Percentiles rank a stretch among this genome's conserved stretches.
These are phyloP conservation scores for Pyrrhoderma noxium DNA, from an alignment of 1,284 basidiomycete species.

Conservation along the genomic window DNA sequence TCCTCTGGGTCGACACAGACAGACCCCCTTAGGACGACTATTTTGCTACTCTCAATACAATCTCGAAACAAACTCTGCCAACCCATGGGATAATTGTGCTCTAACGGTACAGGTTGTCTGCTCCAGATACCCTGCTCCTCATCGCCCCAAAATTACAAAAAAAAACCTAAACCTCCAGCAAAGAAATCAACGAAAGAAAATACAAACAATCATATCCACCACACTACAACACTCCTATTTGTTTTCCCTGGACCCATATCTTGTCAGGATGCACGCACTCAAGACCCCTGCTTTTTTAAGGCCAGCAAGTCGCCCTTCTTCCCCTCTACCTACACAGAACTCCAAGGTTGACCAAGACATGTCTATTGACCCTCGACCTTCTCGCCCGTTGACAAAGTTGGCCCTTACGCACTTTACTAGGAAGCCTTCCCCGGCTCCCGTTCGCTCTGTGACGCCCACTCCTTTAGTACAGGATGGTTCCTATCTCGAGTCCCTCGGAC, in stretches of 20 bases:
- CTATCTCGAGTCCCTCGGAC: conserved; percentile 64
- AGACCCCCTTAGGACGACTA: conserved; percentile 60
- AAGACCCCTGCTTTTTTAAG: conserved; percentile 62
- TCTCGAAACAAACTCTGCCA: conserved; percentile 23
- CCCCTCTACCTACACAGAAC: conserved; percentile 38
- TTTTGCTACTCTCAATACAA: conserved; percentile 10
- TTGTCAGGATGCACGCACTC: conserved; percentile 45
- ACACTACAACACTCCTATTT: too few species aligned
- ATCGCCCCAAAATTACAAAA: conserved; percentile 9
- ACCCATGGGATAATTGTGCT: conserved; percentile 61
- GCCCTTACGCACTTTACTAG: conserved; percentile 51
- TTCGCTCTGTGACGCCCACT: conserved; percentile 32
- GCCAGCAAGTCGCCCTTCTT: conserved; percentile 53
- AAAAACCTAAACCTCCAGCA: neutral
- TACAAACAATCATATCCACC: neutral
- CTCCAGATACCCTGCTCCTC: conserved; percentile 13
- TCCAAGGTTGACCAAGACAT: conserved; percentile 33
- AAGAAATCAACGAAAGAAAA: conserved; percentile 21
- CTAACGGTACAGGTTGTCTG: conserved; percentile 31
- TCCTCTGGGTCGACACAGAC: conserved; percentile 59
- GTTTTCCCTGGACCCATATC: conserved; percentile 10
- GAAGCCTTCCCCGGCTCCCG: conserved; percentile 34
- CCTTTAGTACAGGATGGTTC: conserved; percentile 66
- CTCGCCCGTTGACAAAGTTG: conserved; percentile 48
- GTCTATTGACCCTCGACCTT: conserved; percentile 33